These are phyloP conservation scores for Sarcodon aspratus DNA, from an alignment of 768 basidiomycete genomes.

Conservation along the genomic window DNA sequence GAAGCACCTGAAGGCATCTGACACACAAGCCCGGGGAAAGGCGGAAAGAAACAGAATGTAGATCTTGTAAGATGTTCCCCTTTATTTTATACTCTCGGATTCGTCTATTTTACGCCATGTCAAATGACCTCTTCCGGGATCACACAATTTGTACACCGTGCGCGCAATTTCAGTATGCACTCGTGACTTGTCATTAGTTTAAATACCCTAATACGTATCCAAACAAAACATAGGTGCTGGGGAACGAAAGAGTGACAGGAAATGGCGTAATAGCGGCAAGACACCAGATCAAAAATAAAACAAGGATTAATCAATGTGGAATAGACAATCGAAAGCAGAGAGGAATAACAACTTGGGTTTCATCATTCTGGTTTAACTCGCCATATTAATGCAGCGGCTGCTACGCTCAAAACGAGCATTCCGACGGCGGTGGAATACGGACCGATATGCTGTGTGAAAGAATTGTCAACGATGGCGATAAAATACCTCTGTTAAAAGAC, in stretches of 20 bases:
- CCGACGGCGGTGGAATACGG: slow-evolving; percentile 43
- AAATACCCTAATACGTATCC: not conserved
- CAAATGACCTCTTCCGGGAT: not conserved
- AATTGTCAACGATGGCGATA: not conserved
- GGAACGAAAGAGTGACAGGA: not conserved
- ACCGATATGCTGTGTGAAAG: slow-evolving; percentile 15
- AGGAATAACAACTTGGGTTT: not conserved
- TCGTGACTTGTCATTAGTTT: slow-evolving; percentile 1
- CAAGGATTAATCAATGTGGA: not conserved
- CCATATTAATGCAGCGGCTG: slow-evolving; percentile 67
- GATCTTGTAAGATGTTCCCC: not conserved
- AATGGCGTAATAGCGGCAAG: no score
- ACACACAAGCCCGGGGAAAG: not conserved
- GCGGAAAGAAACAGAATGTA: not conserved
- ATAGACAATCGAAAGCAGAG: not conserved
- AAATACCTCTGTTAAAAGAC: slow-evolving; percentile 2
- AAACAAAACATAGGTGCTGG: not conserved
- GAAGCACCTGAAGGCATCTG: not conserved
- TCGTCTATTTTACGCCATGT: not conserved
- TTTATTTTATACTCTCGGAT: no score
- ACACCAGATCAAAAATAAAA: not conserved
- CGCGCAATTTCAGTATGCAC: not conserved
- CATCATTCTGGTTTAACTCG: slow-evolving; percentile 37
- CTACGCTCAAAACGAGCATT: slow-evolving; percentile 52
- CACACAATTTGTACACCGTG: no score